These are phyloP conservation scores for Mycena sp. DNA, from an alignment of 1,284 basidiomycete genomes.

Conservation along the genomic window DNA sequence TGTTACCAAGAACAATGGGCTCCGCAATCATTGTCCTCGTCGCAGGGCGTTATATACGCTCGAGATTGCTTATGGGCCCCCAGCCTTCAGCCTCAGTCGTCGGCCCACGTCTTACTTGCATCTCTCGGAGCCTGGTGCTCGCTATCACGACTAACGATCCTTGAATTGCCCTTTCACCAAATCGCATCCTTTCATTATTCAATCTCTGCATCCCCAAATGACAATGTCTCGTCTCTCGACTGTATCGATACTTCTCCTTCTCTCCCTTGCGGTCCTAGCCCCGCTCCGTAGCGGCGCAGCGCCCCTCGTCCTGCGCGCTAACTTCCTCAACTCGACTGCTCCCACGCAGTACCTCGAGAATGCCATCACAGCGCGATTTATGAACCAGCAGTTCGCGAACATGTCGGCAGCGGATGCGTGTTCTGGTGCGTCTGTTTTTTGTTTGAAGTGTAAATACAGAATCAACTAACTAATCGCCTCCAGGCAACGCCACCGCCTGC, in stretches of 20 bases:
- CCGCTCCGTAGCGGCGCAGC: constrained; percentile 13
- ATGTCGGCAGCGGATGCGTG: constrained; percentile 14
- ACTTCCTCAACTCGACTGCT: constrained; percentile 18
- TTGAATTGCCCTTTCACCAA: constrained; percentile 7
- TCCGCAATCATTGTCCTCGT: constrained; percentile 3
- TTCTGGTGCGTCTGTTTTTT: constrained; percentile 5
- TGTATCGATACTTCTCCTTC: neutral
- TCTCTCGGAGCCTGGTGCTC: constrained; percentile 23
- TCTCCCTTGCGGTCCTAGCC: neutral
- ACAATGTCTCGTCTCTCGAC: constrained; percentile 13
- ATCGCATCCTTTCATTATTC: neutral
- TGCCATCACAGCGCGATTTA: constrained; percentile 25
- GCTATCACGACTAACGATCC: constrained; percentile 26
- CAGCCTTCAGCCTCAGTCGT: neutral
- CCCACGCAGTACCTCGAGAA: constrained; percentile 22
- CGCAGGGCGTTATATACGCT: constrained; percentile 12
- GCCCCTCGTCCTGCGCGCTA: neutral
- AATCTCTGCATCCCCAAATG: too few species aligned
- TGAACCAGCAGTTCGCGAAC: constrained; percentile 25
- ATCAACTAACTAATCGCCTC: neutral
- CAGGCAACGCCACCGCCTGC: constrained; percentile 25
- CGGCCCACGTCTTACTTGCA: neutral
- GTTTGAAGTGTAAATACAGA: too few species aligned
- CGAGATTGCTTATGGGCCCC: neutral
- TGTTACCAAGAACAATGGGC: constrained; percentile 14